Percentiles rank a stretch among this genome's conserved stretches.
Conservation (phyloP, 148 eudicot species). For the Rhododendron simsii region DNA sequence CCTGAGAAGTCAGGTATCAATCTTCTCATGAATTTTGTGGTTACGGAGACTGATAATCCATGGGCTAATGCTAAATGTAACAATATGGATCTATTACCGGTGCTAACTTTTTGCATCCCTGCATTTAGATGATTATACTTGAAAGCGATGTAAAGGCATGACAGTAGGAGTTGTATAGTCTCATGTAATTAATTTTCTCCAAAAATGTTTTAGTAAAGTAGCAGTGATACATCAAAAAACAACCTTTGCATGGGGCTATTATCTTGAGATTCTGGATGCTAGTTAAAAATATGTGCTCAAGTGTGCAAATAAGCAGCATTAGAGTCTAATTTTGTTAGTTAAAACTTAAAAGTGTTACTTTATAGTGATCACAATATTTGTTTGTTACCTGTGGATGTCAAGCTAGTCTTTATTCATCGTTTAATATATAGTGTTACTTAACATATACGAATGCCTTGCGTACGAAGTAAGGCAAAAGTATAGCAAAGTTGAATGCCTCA, state of each 20-base stretch:
- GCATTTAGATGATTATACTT: neutral
- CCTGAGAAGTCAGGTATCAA: neutral
- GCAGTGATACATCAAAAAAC: neutral
- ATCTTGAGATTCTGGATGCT: neutral
- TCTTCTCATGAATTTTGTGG: neutral
- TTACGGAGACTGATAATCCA: neutral
- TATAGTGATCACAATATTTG: neutral
- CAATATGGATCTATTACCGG: neutral
- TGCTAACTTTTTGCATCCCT: neutral
- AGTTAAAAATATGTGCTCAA: neutral
- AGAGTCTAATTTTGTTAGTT: neutral
- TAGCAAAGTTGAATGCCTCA: no score
- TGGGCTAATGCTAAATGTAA: neutral
- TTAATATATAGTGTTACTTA: no score
- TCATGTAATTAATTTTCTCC: neutral
- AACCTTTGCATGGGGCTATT: neutral
- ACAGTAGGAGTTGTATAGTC: neutral
- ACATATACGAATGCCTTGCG: no score
- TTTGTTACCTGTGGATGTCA: no score
- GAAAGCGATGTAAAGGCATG: neutral
- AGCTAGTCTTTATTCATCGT: neutral
- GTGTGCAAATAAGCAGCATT: neutral
- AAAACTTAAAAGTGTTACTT: neutral
- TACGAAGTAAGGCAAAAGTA: no score
- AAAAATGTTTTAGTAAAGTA: neutral